Evolutionary conservation across 345 rosid genomes (phyloP).

Genomic region (Passiflora organensis): DNA sequence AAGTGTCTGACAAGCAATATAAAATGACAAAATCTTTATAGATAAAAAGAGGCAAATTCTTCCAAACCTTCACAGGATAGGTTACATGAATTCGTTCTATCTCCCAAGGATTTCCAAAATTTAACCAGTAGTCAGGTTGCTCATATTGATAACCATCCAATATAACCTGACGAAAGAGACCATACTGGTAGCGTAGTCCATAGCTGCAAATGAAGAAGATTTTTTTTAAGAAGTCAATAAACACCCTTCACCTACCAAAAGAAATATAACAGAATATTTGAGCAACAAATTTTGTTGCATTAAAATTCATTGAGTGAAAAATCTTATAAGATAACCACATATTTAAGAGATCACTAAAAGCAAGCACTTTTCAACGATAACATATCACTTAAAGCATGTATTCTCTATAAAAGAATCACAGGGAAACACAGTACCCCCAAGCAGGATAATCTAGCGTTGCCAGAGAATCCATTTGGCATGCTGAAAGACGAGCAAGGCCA

Average conservation of each 20-base stretch:
- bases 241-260: background rate
- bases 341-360: background rate
- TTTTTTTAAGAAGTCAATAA: background rate
- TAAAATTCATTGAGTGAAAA: background rate
- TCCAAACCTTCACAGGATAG: slow-evolving; percentile 44
- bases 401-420: slow-evolving; percentile 2
- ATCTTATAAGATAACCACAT: background rate
- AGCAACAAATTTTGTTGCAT: too few relatives aligned
- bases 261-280: background rate
- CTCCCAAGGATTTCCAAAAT: slow-evolving; percentile 54
- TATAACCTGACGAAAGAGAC: slow-evolving; percentile 45
- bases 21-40: background rate
- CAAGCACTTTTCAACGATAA: background rate
- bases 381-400: background rate
- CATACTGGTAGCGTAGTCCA: slow-evolving; percentile 46
- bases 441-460: slow-evolving; percentile 53
- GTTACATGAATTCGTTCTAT: slow-evolving; percentile 41
- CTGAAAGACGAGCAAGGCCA: slow-evolving; percentile 52
- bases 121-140: slow-evolving; percentile 47
- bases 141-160: slow-evolving; percentile 48
- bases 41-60: slow-evolving; percentile 7
- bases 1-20: slow-evolving; percentile 2
- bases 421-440: slow-evolving; percentile 32
- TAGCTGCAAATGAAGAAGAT: slow-evolving; percentile 24
- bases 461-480: slow-evolving; percentile 51